phyloP scores from a whole-genome alignment of 2,329 filamentous ascomycete species.

The Trichothecium roseum region DNA sequence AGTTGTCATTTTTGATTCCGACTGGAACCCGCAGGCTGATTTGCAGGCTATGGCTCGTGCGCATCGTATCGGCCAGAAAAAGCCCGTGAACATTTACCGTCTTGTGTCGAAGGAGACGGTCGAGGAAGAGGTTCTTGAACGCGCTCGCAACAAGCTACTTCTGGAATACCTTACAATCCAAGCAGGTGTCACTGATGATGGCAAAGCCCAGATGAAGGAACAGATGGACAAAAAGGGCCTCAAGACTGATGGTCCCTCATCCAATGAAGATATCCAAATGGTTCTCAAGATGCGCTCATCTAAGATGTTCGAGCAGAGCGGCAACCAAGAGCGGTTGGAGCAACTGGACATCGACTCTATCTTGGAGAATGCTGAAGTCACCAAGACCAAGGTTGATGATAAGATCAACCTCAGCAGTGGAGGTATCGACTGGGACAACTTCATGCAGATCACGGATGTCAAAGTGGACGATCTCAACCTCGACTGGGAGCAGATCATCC shows the following conservation, averaged over 20 bases:
- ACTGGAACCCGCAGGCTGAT: conserved; percentile 98
- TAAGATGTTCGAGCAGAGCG: conserved; percentile 96
- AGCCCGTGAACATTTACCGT: conserved; percentile 90
- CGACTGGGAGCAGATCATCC: conserved; percentile 98
- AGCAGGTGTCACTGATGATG: conserved; percentile 90
- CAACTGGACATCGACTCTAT: conserved; percentile 97
- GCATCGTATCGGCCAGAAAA: conserved; percentile 94
- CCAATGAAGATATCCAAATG: conserved; percentile 88
- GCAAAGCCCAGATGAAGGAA: conserved; percentile 64
- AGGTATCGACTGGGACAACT: conserved; percentile 77
- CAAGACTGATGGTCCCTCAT: conserved; percentile 72
- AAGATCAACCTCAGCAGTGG: conserved; percentile 87
- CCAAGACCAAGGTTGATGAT: conserved; percentile 90
- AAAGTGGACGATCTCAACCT: conserved; percentile 74
- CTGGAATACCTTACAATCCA: conserved; percentile 97
- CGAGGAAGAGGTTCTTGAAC: conserved; percentile 93
- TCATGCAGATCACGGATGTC: conserved; percentile 95
- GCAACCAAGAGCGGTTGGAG: conserved; percentile 92
- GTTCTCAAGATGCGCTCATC: conserved; percentile 97
- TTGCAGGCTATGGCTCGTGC: conserved; percentile 97
- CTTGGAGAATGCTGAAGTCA: conserved; percentile 91
- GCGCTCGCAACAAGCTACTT: conserved; percentile 93
- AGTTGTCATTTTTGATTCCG: conserved; percentile 94
- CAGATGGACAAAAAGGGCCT: conserved; percentile 69
- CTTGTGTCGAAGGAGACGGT: conserved; percentile 97